Conservation (phyloP, 495 filamentous ascomycete genomes). For the Xylaria telfairii region DNA sequence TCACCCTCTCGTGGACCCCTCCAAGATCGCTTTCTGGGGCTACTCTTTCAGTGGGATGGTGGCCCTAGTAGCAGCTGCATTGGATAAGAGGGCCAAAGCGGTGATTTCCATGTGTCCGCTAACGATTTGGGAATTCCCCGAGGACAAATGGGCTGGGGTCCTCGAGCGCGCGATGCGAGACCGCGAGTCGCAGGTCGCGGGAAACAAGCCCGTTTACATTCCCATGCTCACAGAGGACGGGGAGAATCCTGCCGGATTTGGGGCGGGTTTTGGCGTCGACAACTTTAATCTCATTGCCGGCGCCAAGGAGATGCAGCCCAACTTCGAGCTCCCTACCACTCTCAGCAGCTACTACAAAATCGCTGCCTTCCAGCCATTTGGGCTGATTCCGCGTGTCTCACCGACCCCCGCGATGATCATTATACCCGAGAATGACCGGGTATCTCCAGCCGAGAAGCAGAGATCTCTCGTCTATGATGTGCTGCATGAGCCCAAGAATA, state of each 20-base stretch:
- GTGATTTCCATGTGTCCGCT: conserved; percentile 16
- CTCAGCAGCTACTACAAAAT: conserved; percentile 32
- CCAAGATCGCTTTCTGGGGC: conserved; percentile 54
- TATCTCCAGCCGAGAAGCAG: conserved; percentile 35
- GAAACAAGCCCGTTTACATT: conserved; percentile 32
- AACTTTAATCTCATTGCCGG: conserved; percentile 1
- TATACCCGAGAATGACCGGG: conserved; percentile 34
- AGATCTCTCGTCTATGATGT: conserved; percentile 15
- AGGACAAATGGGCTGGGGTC: neutral
- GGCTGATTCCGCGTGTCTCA: conserved; percentile 39
- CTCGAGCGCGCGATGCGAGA: conserved; percentile 25
- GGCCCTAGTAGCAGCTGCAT: conserved; percentile 16
- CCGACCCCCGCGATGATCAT: conserved; percentile 43
- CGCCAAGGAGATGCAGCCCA: neutral
- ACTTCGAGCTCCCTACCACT: conserved; percentile 17
- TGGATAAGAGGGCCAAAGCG: conserved; percentile 8
- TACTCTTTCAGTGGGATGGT: conserved; percentile 48
- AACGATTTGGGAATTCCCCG: conserved; percentile 3
- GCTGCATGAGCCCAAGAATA: conserved; percentile 22
- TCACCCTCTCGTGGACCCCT: conserved; percentile 37
- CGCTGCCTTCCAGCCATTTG: conserved; percentile 26
- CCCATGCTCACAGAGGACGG: conserved; percentile 41
- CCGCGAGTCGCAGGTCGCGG: conserved; percentile 34
- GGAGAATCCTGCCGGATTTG: conserved; percentile 44
- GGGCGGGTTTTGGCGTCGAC: conserved; percentile 23